Conservation (phyloP, 176 grass and related monocot species). For the Raddia distichophylla region DNA sequence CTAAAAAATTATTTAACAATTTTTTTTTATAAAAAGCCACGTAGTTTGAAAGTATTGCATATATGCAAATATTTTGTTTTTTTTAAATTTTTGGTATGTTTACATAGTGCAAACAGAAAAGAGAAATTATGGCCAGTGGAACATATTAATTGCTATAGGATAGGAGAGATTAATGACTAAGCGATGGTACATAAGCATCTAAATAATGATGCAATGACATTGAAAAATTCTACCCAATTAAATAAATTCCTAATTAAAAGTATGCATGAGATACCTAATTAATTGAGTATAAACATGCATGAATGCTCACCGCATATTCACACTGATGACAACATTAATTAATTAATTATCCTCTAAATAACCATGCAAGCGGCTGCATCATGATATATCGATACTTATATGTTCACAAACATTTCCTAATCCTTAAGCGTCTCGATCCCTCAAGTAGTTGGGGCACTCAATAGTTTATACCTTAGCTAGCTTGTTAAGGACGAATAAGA, state of each 20-base stretch:
- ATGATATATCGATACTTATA: not conserved
- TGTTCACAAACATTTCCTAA: conserved; percentile 3
- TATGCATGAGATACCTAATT: not conserved
- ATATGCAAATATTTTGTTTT: no score
- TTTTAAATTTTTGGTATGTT: no score
- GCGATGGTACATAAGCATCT: no score
- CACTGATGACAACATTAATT: not conserved
- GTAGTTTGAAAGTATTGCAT: no score
- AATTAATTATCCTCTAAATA: not conserved
- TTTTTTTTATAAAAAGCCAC: no score
- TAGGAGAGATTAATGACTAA: no score
- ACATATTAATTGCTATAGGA: no score
- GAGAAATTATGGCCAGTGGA: no score
- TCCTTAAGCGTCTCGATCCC: conserved; percentile 10
- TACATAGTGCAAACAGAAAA: no score
- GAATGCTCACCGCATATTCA: not conserved
- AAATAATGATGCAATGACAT: no score
- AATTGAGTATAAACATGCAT: not conserved
- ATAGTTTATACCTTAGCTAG: conserved; percentile 32
- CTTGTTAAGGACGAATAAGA: conserved; percentile 46
- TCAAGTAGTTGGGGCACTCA: conserved; percentile 21
- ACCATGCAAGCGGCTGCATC: not conserved
- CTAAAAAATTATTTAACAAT: no score
- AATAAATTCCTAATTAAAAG: not conserved
- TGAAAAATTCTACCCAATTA: not conserved